Evolutionary conservation across 352 stramenopile species (phyloP), one percentile per base, ranked within the genome.

Genomic region (Pythium insidiosum): DNA sequence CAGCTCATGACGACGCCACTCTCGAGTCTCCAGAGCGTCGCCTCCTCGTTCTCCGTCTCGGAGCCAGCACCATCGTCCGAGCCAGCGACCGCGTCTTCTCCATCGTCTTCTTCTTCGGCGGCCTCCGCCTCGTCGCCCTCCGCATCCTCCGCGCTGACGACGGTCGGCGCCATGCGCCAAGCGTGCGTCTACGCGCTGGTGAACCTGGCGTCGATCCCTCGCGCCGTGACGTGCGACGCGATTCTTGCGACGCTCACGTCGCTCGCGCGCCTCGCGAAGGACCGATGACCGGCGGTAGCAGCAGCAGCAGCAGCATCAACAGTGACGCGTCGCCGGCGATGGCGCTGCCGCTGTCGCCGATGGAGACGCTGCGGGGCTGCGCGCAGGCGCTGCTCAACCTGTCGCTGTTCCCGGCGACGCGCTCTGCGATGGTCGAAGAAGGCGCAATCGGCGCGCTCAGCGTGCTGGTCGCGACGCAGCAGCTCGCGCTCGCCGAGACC

Each of bases 401-500:
- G 19, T 92, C 80, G 13, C 85, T 92, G 26, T 40, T 88, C 15
- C 74, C 75, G 3, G 87, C 77, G 18, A 90, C 80, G 7, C 76
- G 80, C 18, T 62, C 68, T 1, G 63, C 66, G 16, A 67, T 90
- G 50, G 66, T 92, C 20, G 79, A 92, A 44, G 79, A 90, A 46
- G 79, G 79, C 28, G 75, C 61, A 3, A 56, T 92, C 30, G 37
- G 53, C 6, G 77, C 69, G 25, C 49, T 92, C 2, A 61, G 68
- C 38, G 66, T 84, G 12, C 43, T 92, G 13, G 30, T 52, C 1
- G 51, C 58, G 16, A 57, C 63, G 12, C 55, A 48, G 21, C 37
- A 53, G 15, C 33, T 65, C n/a, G 31, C 45, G 13, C 25, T 72
- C 1, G 56, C 38, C 39, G 47, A 66, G 38, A 56, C 50, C 20